Percentiles rank a stretch among this genome's conserved stretches.
These are phyloP conservation scores for Galerina marginata DNA, from an alignment of 768 basidiomycete genomes.

Conservation along the genomic window DNA sequence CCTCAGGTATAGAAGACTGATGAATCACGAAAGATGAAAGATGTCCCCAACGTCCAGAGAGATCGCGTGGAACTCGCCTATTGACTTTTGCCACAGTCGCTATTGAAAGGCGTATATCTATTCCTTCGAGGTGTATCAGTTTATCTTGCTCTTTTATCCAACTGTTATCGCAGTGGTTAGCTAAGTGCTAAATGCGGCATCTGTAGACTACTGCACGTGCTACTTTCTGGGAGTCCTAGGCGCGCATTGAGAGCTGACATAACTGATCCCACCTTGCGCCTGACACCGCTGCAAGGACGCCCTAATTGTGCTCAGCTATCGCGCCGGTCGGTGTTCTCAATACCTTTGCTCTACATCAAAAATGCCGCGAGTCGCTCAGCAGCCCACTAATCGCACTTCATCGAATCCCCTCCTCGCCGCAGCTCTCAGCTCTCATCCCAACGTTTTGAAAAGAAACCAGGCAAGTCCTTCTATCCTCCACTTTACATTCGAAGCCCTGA, in stretches of 20 bases:
- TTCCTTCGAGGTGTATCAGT: no score
- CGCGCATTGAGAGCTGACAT: constrained; percentile 19
- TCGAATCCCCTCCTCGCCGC: constrained; percentile 16
- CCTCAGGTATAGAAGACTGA: no score
- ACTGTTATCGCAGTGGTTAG: no score
- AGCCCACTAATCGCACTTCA: constrained; percentile 18
- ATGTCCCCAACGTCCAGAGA: no score
- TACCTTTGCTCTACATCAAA: not conserved
- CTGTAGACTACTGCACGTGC: not conserved
- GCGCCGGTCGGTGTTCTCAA: not conserved
- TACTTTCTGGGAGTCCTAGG: constrained; percentile 10
- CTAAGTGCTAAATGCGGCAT: constrained; percentile 5
- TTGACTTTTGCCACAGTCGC: no score
- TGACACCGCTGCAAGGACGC: constrained; percentile 14
- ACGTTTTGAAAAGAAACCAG: constrained; percentile 59
- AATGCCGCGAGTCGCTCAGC: constrained; percentile 29
- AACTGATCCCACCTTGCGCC: constrained; percentile 25
- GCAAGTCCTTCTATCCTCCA: constrained; percentile 28
- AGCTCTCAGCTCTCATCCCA: constrained; percentile 39
- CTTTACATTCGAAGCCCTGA: not conserved
- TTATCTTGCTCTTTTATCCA: no score
- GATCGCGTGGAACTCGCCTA: no score
- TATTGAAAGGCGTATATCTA: no score
- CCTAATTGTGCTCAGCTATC: not conserved
- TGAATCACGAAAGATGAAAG: no score